phyloP scores from a whole-genome alignment of 495 filamentous ascomycete species.

The Corynascus novoguineensis region DNA sequence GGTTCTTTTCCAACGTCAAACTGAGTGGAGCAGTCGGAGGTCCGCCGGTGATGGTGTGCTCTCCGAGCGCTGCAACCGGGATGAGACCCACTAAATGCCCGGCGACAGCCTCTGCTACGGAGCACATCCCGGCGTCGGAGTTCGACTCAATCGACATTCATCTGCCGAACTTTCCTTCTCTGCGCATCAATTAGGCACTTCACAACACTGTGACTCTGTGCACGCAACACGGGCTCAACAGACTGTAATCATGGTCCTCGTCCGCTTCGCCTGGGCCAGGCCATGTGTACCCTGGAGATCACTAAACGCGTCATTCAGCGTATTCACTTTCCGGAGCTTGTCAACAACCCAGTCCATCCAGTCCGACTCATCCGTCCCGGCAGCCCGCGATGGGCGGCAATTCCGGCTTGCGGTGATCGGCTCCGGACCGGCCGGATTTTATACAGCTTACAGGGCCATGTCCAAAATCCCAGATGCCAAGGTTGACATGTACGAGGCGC shows the following conservation, averaged over 20 bases:
- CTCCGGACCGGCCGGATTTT: conserved; percentile 94
- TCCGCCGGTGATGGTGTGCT: conserved; percentile 8
- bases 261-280: background rate
- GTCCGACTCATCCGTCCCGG: no score
- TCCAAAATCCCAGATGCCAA: conserved; percentile 61
- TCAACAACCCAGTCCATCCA: background rate
- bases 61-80: conserved; percentile 1
- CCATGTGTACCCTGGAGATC: background rate
- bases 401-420: conserved; percentile 84
- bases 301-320: background rate
- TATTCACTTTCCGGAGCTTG: background rate
- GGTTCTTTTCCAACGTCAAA: background rate
- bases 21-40: conserved; percentile 8
- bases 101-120: background rate
- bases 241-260: background rate
- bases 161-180: background rate
- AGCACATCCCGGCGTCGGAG: background rate
- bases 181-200: background rate
- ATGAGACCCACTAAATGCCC: conserved; percentile 7
- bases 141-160: background rate
- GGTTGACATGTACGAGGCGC: conserved; percentile 93
- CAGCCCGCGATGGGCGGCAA: conserved; percentile 30
- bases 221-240: background rate
- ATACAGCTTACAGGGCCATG: conserved; percentile 80
- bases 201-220: no score